These are phyloP conservation scores for Lentinula aciculospora DNA, from an alignment of 768 basidiomycete genomes.

Conservation along the genomic window DNA sequence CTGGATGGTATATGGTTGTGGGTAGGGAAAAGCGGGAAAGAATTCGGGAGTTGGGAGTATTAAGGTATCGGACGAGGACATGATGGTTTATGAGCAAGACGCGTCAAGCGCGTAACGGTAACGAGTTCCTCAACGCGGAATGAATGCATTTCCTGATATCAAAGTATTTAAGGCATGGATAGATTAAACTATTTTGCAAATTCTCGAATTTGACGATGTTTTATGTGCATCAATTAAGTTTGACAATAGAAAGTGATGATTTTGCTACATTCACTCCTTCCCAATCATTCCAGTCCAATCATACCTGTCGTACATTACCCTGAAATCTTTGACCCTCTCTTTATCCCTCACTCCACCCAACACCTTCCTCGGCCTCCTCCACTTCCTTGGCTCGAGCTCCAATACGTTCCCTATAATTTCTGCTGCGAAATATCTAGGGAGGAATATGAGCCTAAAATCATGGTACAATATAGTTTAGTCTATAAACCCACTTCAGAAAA, in stretches of 20 bases:
- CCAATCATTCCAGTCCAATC: conserved; percentile 81
- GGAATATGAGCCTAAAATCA: neutral
- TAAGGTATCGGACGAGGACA: conserved; percentile 14
- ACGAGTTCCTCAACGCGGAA: no score
- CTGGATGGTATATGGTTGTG: conserved; percentile 81
- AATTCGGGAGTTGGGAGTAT: conserved; percentile 55
- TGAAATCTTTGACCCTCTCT: conserved; percentile 65
- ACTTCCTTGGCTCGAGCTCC: conserved; percentile 79
- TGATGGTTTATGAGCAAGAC: neutral
- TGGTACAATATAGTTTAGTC: neutral
- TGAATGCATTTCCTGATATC: no score
- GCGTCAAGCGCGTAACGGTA: no score
- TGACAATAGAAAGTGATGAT: no score
- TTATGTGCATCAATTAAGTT: no score
- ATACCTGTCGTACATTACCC: conserved; percentile 68
- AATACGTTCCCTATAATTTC: conserved; percentile 93
- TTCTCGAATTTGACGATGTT: no score
- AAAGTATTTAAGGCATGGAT: no score
- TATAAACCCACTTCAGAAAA: conserved; percentile 66
- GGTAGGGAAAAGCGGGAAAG: conserved; percentile 83
- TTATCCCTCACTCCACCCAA: conserved; percentile 61
- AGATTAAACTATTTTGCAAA: no score
- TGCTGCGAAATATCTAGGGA: conserved; percentile 79
- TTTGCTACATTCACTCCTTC: conserved; percentile 18
- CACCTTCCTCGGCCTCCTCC: conserved; percentile 74